Evolutionary conservation across 352 stramenopile species (phyloP).

Genomic region (Globisporangium echinulatum): DNA sequence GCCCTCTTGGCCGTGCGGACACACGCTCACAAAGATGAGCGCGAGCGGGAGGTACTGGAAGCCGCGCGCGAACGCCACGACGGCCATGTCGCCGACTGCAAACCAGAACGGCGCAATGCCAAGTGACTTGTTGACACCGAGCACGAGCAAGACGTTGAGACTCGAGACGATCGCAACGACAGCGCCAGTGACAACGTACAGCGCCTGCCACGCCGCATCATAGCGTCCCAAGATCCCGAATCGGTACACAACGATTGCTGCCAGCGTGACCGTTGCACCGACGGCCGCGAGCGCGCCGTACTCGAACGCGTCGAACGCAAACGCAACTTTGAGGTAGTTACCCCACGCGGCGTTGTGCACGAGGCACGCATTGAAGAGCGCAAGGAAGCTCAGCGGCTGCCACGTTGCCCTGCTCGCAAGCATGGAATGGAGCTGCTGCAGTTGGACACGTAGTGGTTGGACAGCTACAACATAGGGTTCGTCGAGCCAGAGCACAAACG

Average conservation of each 20-base stretch:
- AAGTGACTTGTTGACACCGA: constrained; percentile 51
- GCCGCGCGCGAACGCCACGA: constrained; percentile 62
- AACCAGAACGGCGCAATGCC: constrained; percentile 73
- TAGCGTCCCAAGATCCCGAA: constrained; percentile 31
- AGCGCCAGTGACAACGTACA: constrained; percentile 60
- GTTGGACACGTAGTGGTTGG: constrained; percentile 27
- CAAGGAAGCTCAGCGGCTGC: constrained; percentile 69
- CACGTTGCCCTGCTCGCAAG: constrained; percentile 63
- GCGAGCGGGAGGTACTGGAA: constrained; percentile 77
- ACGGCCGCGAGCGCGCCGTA: constrained; percentile 68
- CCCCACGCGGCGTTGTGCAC: constrained; percentile 77
- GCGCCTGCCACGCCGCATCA: constrained; percentile 45
- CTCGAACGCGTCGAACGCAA: constrained; percentile 66
- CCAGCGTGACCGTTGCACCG: constrained; percentile 61
- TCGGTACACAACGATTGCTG: constrained; percentile 49
- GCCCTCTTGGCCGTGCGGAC: constrained; percentile 65
- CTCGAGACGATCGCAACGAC: constrained; percentile 61
- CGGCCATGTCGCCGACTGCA: constrained; percentile 54
- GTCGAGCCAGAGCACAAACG: constrained; percentile 45
- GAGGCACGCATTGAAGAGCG: constrained; percentile 51
- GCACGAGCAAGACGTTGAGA: constrained; percentile 63
- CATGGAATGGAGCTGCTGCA: constrained; percentile 46
- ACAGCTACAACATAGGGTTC: constrained; percentile 32
- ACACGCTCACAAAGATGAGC: constrained; percentile 73
- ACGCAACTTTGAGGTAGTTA: constrained; percentile 73